Conservation (phyloP, 345 rosid species). For the Reutealis trisperma region DNA sequence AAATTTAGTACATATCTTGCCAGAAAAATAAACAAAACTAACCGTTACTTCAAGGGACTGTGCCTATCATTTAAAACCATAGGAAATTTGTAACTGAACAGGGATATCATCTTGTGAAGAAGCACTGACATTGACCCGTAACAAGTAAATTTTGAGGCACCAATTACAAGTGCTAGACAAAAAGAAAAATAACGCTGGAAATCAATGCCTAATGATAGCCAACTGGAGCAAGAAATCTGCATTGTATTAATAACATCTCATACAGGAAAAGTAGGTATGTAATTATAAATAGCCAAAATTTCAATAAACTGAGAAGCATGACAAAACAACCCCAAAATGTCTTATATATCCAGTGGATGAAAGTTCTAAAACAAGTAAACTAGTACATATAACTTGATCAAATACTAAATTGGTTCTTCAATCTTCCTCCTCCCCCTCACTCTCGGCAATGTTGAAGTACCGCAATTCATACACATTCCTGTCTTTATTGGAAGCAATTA, state of each 20-base stretch:
- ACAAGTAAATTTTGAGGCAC: background rate
- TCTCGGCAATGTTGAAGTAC: slow-evolving; percentile 34
- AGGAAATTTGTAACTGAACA: background rate
- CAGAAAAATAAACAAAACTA: too few species aligned
- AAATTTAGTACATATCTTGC: too few species aligned
- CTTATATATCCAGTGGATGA: slow-evolving; percentile 8
- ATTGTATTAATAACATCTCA: slow-evolving; percentile 16
- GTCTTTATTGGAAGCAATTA: slow-evolving; percentile 36
- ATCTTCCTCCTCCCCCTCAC: slow-evolving; percentile 34
- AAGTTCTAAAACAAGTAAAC: slow-evolving; percentile 4
- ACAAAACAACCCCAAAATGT: background rate
- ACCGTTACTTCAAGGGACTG: too few species aligned
- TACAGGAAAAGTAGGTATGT: background rate
- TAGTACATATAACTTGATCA: slow-evolving; percentile 1
- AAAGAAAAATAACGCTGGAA: too few species aligned
- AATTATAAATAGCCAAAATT: slow-evolving; percentile 19
- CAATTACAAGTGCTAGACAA: background rate
- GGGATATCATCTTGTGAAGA: background rate
- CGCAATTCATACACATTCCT: slow-evolving; percentile 33
- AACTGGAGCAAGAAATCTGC: background rate
- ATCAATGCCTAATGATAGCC: too few species aligned
- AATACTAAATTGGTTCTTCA: slow-evolving; percentile 9
- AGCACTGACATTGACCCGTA: too few species aligned
- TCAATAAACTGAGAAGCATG: slow-evolving; percentile 4
- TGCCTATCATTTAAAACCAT: too few species aligned